These are phyloP conservation scores for Pugionium cornutum DNA, from an alignment of 345 rosid species.

Conservation along the genomic window DNA sequence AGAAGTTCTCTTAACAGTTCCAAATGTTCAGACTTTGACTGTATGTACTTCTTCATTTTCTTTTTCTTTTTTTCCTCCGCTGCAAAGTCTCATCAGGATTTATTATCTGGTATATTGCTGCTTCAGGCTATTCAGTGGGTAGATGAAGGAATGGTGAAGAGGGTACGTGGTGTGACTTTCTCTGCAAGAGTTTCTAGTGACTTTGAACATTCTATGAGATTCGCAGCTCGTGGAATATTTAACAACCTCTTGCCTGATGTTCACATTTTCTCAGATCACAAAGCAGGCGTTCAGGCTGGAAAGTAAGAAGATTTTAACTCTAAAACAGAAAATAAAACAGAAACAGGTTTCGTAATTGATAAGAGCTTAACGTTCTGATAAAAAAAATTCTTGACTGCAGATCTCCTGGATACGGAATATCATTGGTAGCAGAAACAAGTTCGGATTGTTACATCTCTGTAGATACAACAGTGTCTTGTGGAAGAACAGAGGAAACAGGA, in stretches of 20 bases:
- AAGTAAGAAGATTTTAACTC: constrained; percentile 55
- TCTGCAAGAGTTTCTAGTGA: constrained; percentile 70
- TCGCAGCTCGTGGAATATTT: constrained; percentile 87
- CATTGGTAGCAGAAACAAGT: constrained; percentile 89
- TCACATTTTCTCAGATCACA: constrained; percentile 72
- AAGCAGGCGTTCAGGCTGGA: constrained; percentile 75
- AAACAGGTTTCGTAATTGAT: neutral
- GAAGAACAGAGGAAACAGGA: constrained; percentile 47
- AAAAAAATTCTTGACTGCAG: constrained; percentile 43
- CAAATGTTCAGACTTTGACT: constrained; percentile 51
- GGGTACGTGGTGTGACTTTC: constrained; percentile 83
- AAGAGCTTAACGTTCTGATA: neutral
- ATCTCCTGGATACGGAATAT: constrained; percentile 91
- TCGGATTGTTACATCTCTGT: constrained; percentile 80
- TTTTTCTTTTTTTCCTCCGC: constrained; percentile 3
- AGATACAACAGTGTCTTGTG: constrained; percentile 66
- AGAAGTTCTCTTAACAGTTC: constrained; percentile 69
- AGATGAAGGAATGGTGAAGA: constrained; percentile 91
- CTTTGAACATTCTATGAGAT: constrained; percentile 76
- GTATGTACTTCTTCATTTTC: constrained; percentile 39
- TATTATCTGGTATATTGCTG: constrained; percentile 25
- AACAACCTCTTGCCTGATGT: constrained; percentile 89
- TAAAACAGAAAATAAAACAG: neutral
- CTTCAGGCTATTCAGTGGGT: constrained; percentile 72
- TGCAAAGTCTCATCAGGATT: constrained; percentile 3